A percentile compares a stretch with the other conserved stretches of the same genome.
These are phyloP conservation scores for Lenzites betulinus DNA, from an alignment of 768 basidiomycete species.

Conservation along the genomic window DNA sequence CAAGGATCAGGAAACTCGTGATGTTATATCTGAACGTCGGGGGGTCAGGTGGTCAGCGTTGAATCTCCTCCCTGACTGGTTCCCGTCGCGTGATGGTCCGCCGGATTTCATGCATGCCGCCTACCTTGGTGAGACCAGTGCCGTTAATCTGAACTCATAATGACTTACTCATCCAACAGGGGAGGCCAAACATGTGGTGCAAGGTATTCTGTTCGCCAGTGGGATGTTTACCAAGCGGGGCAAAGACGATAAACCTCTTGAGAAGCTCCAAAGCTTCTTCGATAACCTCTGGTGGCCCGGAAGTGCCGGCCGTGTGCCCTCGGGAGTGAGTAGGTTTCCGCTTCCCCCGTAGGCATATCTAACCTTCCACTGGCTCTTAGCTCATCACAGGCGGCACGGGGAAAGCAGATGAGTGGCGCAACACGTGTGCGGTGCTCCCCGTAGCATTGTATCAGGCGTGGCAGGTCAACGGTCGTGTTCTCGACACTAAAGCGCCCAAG, in stretches of 20 bases:
- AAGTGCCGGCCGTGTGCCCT: background rate
- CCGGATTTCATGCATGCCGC: conserved; percentile 1
- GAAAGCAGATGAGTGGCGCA: background rate
- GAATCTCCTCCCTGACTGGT: background rate
- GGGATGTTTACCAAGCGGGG: background rate
- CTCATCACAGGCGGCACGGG: background rate
- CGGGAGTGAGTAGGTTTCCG: background rate
- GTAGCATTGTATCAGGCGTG: background rate
- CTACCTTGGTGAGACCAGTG: background rate
- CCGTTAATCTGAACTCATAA: too few species aligned
- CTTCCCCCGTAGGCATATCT: too few species aligned
- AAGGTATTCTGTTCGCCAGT: background rate
- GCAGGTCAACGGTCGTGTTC: background rate
- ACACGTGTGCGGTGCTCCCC: too few species aligned
- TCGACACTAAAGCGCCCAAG: background rate
- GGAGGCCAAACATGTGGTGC: conserved; percentile 1
- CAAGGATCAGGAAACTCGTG: background rate
- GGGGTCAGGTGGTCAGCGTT: background rate
- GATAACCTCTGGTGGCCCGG: background rate
- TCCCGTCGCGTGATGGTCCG: background rate
- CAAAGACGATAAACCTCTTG: background rate
- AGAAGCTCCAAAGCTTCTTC: background rate
- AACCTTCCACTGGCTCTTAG: background rate
- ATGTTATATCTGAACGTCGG: background rate
- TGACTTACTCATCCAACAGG: too few species aligned